phyloP scores from a whole-genome alignment of 768 basidiomycete species.

The Arthromyces matolae region DNA sequence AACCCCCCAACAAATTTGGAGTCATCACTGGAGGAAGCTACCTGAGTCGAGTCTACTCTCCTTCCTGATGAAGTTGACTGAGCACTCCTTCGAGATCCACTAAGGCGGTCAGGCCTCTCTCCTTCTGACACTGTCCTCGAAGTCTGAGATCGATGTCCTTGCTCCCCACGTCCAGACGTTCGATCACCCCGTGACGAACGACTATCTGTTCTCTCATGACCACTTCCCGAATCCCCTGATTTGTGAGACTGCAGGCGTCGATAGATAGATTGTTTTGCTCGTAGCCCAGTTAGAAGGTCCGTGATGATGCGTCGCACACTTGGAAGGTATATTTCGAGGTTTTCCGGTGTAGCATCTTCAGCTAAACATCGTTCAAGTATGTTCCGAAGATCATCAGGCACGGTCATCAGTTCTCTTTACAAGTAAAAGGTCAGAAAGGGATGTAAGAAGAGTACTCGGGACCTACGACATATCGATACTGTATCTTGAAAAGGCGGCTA shows the following conservation, averaged over 20 bases:
- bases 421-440: constrained; percentile 4
- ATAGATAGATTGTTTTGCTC: constrained; percentile 86
- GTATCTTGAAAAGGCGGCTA: constrained; percentile 80
- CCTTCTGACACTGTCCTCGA: constrained; percentile 40
- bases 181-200: constrained; percentile 52
- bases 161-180: constrained; percentile 36
- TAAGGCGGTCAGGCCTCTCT: constrained; percentile 37
- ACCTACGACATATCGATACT: constrained; percentile 91
- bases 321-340: constrained; percentile 86
- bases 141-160: constrained; percentile 44
- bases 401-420: constrained; percentile 82
- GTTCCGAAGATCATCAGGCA: constrained; percentile 84
- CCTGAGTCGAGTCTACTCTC: constrained; percentile 30
- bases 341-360: constrained; percentile 83
- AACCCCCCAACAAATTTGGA: constrained; percentile 55
- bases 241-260: constrained; percentile 62
- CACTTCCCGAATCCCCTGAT: constrained; percentile 36
- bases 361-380: constrained; percentile 90
- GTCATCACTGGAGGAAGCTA: constrained; percentile 25
- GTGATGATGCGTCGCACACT: constrained; percentile 91
- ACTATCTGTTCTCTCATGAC: constrained; percentile 54
- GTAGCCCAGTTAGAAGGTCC: constrained; percentile 87
- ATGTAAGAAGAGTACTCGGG: background rate
- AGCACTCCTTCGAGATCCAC: constrained; percentile 36
- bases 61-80: constrained; percentile 39